phyloP scores from a whole-genome alignment of 805 yeast species.

The Saccharomyces kudriavzevii region DNA sequence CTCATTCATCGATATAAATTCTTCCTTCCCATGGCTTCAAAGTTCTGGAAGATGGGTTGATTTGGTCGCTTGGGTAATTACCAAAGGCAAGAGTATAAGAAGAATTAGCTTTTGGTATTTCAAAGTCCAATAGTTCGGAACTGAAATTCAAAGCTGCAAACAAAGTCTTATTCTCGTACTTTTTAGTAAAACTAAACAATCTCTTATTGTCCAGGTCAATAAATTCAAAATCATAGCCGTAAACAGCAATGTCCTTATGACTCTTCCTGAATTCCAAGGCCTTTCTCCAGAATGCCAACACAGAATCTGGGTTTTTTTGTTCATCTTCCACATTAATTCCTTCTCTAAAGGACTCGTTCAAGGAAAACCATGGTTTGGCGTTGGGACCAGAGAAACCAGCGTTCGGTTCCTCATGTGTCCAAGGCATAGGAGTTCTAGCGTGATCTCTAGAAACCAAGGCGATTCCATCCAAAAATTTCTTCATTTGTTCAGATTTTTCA shows the following conservation, averaged over 20 bases:
- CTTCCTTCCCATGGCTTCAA: slow-evolving; percentile 41
- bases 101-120: slow-evolving; percentile 26
- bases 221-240: slow-evolving; percentile 37
- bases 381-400: no score
- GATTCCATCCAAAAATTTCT: slow-evolving; percentile 28
- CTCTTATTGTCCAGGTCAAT: slow-evolving; percentile 37
- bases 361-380: slow-evolving; percentile 35
- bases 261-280: slow-evolving; percentile 37
- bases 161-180: slow-evolving; percentile 25
- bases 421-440: slow-evolving; percentile 47
- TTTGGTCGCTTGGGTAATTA: slow-evolving; percentile 14
- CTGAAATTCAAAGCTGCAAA: slow-evolving; percentile 38
- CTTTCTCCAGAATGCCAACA: slow-evolving; percentile 38
- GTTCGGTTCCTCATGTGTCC: slow-evolving; percentile 33
- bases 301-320: slow-evolving; percentile 38
- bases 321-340: slow-evolving; percentile 43
- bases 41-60: slow-evolving; percentile 11
- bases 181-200: slow-evolving; percentile 36
- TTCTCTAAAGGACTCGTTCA: slow-evolving; percentile 9
- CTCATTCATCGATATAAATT: slow-evolving; percentile 22
- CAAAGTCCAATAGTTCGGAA: slow-evolving; percentile 26
- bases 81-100: slow-evolving; percentile 30
- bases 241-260: slow-evolving; percentile 36
- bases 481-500: slow-evolving; percentile 14
- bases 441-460: slow-evolving; percentile 39